Percentiles rank a stretch among this genome's conserved stretches.
Conservation (phyloP, 1,139 yeast species). For the Eremothecium gossypii region DNA sequence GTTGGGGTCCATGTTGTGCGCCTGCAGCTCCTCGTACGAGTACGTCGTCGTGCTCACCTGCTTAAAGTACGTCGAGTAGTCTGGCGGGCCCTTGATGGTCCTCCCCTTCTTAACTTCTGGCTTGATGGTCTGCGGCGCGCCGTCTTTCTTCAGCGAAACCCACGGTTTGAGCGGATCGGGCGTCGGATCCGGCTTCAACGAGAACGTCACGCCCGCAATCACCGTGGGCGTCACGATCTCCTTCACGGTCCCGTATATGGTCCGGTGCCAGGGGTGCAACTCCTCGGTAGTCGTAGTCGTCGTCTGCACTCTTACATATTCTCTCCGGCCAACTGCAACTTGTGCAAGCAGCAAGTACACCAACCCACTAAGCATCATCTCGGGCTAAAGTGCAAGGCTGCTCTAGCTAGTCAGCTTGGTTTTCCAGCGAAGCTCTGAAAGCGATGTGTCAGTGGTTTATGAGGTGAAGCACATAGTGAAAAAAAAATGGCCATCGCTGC, state of each 20-base stretch:
- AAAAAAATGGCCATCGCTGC: no score
- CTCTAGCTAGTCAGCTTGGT: neutral
- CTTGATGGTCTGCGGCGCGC: conserved; percentile 67
- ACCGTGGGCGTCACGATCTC: conserved; percentile 78
- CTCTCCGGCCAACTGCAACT: conserved; percentile 13
- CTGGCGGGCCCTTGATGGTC: conserved; percentile 58
- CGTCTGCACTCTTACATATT: conserved; percentile 17
- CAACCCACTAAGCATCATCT: conserved; percentile 3
- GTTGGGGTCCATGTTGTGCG: conserved; percentile 58
- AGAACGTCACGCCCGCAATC: conserved; percentile 71
- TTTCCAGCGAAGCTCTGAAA: no score
- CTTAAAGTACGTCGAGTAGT: conserved; percentile 68
- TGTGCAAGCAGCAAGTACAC: conserved; percentile 7
- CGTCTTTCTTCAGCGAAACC: conserved; percentile 68
- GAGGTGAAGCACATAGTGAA: no score
- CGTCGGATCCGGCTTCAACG: conserved; percentile 54
- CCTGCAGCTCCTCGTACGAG: conserved; percentile 51
- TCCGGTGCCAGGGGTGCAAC: conserved; percentile 66
- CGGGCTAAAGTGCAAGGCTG: neutral
- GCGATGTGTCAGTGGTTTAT: no score
- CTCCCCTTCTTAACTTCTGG: conserved; percentile 69
- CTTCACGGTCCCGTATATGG: conserved; percentile 44
- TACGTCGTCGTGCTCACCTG: conserved; percentile 52
- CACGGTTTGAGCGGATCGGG: conserved; percentile 71
- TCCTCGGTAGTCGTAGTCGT: conserved; percentile 31